These are phyloP conservation scores for Talaromyces sp. DNA, from an alignment of 2,329 filamentous ascomycete genomes.

Conservation along the genomic window DNA sequence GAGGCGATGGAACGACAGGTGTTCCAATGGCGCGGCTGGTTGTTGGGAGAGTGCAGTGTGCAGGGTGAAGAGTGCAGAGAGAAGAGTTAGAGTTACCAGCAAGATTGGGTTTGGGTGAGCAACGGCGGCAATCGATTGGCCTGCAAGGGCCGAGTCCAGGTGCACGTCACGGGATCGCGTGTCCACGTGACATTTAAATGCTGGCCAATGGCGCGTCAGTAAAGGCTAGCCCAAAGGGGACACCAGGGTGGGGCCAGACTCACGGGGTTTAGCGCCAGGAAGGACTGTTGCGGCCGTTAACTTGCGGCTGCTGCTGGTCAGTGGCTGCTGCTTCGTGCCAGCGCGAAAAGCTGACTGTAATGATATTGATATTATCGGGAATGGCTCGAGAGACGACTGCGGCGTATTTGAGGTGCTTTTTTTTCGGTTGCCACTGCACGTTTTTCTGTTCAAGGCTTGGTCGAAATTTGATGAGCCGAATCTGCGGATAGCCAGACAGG, in stretches of 20 bases:
- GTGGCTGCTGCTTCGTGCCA: background rate
- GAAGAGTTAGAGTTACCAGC: background rate
- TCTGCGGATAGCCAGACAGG: background rate
- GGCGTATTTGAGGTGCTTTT: too few species aligned
- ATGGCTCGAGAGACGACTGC: background rate
- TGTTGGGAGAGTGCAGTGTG: background rate
- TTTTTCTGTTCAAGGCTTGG: background rate
- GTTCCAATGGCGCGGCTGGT: background rate
- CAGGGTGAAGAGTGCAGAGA: background rate
- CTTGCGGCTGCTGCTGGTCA: background rate
- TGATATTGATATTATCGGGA: background rate
- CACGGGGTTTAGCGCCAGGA: background rate
- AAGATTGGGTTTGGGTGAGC: background rate
- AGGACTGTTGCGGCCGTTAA: background rate
- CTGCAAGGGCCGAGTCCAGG: background rate
- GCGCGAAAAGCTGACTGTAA: background rate
- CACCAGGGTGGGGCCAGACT: background rate
- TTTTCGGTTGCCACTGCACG: background rate
- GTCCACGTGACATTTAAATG: constrained; percentile 9
- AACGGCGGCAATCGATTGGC: constrained; percentile 2
- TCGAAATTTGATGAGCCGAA: background rate
- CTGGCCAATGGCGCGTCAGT: background rate
- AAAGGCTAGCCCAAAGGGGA: background rate
- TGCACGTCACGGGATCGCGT: constrained; percentile 6
- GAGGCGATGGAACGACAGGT: background rate